Evolutionary conservation across 169 alveolate genomes (phyloP), one percentile per base, ranked within the genome.

Genomic region (Eimeria necatrix): DNA sequence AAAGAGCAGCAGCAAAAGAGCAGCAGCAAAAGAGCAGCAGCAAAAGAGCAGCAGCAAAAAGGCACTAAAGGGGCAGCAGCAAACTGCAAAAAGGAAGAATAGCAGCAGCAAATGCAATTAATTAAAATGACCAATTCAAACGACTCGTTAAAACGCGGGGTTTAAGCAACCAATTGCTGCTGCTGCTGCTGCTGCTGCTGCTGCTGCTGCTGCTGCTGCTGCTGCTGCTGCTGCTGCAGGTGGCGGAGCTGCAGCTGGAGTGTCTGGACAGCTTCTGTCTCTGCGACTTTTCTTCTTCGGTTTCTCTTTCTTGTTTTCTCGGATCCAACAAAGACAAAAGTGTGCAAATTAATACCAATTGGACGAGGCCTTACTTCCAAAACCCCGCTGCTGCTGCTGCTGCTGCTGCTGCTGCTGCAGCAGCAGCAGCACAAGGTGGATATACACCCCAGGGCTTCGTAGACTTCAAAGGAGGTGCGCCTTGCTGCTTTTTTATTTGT

Each of bases 401-500:
- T 10, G 59, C 84, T 20, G 48, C 84, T 6, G 84, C 59, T 32
- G 56, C 84, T 16, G 53, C 56, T 76, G 56, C 86, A 32, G 64
- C 56, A 32, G 53, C 74, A 24, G 59, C 56, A 18, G 84, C 56
- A 26, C 70, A 8, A 80, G 88, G 70, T 80, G 71, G 20, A 10
- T 49, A 80, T 32, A 48, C 88, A 80, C 88, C 88, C 2, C 70
- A 80, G 68, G 84, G 70, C 49, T 80, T 80, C 48, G 70, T 80
- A 1, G 88, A 80, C 16, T 80, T 80, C 70, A 48, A n/a, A 49
- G 88, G 71, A 14, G 88, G 88, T 80, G 22, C 4, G 64, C 5
- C 52, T 6, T 4, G 7, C 83, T 32, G n/a, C 53, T 7, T 4
- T 68, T 14, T 41, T 26, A 8, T 73, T 24, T 74, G 26, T 41